Evolutionary conservation across 805 yeast genomes (phyloP), one percentile per base, ranked within the genome.

Genomic region (Starmera dryadoides): DNA sequence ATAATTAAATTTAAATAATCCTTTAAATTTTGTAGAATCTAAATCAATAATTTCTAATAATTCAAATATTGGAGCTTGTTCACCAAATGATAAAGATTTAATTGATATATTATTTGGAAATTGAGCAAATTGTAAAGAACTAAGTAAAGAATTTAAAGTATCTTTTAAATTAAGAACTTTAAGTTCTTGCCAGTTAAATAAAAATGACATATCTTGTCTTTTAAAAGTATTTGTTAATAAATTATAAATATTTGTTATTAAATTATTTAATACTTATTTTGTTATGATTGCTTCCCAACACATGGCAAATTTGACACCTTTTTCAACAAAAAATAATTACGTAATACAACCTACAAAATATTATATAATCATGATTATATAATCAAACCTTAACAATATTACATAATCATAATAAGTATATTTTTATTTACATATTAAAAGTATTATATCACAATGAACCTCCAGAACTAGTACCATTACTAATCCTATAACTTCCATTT

Each of bases 161-260:
- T 49, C 35, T 25, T 52, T 47, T 35, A 56, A 37, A 31, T 51
- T 57, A 25, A 48, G 29, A 6, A 29, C 15, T n/a, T 41, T 41
- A 11, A 52, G 40, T 23, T 48, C 48, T 25, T 44, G 16, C 54
- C 53, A 55, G 45, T 47, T 46, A 38, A 50, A 50, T 21, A 50
- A 36, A 40, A 47, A 49, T 14, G 55, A 52, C 57, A 49, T 56
- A 19, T 11, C 17, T 16, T 30, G 5, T 25, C 28, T 12, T 8
- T 8, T 8, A 25, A n/a, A 25, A 8, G 28, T 25, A 5, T n/a
- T n/a, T n/a, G n/a, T n/a, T 25, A 25, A 10, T 12, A 12, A n/a
- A n/a, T n/a, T n/a, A 8, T 25, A n/a, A 25, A 10, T 25, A 11
- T 12, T 25, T 25, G 28, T 25, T 25, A 11, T 11, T 12, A 25